Percentiles rank a stretch among this genome's conserved stretches.
These are phyloP conservation scores for Buxus sempervirens DNA, from an alignment of 164 flowering plant genomes.

Conservation along the genomic window DNA sequence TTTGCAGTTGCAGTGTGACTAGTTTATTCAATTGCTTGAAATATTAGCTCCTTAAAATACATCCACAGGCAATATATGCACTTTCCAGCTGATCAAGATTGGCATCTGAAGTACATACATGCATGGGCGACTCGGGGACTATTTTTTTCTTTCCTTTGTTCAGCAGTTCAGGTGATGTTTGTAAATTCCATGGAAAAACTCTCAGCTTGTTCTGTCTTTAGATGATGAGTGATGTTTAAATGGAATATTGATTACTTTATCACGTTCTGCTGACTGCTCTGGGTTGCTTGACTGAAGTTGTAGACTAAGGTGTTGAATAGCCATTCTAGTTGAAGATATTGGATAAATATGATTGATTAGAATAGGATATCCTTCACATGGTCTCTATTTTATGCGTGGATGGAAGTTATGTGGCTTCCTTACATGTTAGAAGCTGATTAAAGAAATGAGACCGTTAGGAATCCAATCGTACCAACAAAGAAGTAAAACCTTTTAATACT, in stretches of 20 bases:
- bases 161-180: no score
- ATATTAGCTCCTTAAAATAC: neutral
- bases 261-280: neutral
- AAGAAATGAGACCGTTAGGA: neutral
- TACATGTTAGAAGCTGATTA: no score
- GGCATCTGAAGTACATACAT: neutral
- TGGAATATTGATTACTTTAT: neutral
- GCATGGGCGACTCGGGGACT: neutral
- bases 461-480: neutral
- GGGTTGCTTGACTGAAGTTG: neutral
- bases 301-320: neutral
- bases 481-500: neutral
- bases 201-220: neutral
- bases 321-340: neutral
- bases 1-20: no score
- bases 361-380: neutral
- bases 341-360: neutral
- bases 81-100: neutral
- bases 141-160: neutral
- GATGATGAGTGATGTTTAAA: neutral
- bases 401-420: no score
- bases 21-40: neutral
- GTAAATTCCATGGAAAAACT: neutral
- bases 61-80: neutral
- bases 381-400: neutral